Base-by-base conservation (phyloP, 148 eudicot genomes). In the Nyssa sinensis region DNA sequence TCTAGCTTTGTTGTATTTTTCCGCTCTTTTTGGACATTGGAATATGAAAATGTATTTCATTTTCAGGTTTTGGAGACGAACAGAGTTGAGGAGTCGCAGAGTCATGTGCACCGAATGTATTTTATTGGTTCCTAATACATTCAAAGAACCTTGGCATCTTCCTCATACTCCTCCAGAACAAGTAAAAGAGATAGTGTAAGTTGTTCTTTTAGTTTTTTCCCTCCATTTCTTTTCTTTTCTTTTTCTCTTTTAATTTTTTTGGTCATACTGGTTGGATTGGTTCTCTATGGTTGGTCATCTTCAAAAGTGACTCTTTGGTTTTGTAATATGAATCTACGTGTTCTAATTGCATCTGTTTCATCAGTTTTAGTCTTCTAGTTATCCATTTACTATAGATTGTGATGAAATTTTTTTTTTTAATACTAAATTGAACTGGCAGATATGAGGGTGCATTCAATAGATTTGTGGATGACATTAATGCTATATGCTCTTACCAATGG, bases 111-210 rank as follows among this genome's bases (percentile, higher is more conserved):
- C 69, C 90, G 98, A 78, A 90, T 94, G 95, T 90, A 94, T 78
- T 94, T 91, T 74, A 88, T 90, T 95, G 98, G 98, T 39, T n/a
- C 87, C 95, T 41, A 94, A 92, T 84, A 90, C 98, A 53, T 94
- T 94, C 78, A 81, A 92, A 73, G 91, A 94, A 75, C 97, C 98
- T 66, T 94, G 98, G 98, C 89, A 94, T 79, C 97, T 94, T 65
- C 95, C 95, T 66, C 95, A 92, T 82, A 87, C 95, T 71, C 98
- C 98, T 67, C 98, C 98, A 10, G 92, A 94, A 64, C 98, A 88
- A 79, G 84, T 94, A 58, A 87, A 86, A 78, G 97, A 91, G 64
- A 90, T 94, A 65, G 98, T 94, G 98, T 94, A 70, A 82, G 90
- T 77, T 66, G 5, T 32, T 12, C 47, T 71, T 25, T 27, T 57